A percentile compares a stretch with the other conserved stretches of the same genome.
Evolutionary conservation across 148 eudicot species (phyloP).

Genomic region (Spergularia marina): DNA sequence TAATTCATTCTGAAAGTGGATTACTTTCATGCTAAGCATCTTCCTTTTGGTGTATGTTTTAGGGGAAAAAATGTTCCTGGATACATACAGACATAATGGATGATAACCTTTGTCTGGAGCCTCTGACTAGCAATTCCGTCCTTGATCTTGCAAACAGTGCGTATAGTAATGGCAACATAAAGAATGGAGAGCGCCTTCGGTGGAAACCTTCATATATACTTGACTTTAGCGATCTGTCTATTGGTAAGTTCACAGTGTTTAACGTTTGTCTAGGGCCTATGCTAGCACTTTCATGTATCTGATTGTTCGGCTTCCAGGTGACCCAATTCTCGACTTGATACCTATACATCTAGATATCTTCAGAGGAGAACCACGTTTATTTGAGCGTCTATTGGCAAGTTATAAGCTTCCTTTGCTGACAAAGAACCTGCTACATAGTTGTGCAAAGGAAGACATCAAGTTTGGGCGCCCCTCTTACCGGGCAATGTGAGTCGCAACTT

Average conservation of each 20-base stretch:
- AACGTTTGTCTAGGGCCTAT: not conserved
- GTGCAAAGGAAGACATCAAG: slow-evolving; percentile 35
- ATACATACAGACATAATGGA: slow-evolving; percentile 97
- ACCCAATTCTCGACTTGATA: slow-evolving; percentile 75
- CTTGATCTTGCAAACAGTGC: slow-evolving; percentile 25
- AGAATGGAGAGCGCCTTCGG: slow-evolving; percentile 21
- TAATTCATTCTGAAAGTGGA: not conserved
- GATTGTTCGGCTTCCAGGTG: slow-evolving; percentile 48
- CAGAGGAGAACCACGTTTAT: slow-evolving; percentile 61
- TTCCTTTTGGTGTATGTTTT: slow-evolving; percentile 18
- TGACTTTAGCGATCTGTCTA: slow-evolving; percentile 79
- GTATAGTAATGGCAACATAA: slow-evolving; percentile 26
- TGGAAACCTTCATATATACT: slow-evolving; percentile 77
- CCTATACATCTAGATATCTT: slow-evolving; percentile 83
- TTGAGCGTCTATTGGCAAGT: slow-evolving; percentile 58
- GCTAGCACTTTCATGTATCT: slow-evolving; percentile 13
- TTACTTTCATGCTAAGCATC: not conserved
- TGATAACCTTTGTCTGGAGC: slow-evolving; percentile 76
- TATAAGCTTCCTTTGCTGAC: slow-evolving; percentile 64
- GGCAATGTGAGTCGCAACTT: slow-evolving; percentile 63
- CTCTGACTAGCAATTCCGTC: slow-evolving; percentile 29
- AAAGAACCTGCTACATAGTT: slow-evolving; percentile 26
- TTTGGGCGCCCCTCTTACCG: slow-evolving; percentile 62
- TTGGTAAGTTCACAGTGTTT: slow-evolving; percentile 50
- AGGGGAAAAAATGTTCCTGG: slow-evolving; percentile 69